Evolutionary conservation across 345 rosid species (phyloP).

Genomic region (Camelina hispida): DNA sequence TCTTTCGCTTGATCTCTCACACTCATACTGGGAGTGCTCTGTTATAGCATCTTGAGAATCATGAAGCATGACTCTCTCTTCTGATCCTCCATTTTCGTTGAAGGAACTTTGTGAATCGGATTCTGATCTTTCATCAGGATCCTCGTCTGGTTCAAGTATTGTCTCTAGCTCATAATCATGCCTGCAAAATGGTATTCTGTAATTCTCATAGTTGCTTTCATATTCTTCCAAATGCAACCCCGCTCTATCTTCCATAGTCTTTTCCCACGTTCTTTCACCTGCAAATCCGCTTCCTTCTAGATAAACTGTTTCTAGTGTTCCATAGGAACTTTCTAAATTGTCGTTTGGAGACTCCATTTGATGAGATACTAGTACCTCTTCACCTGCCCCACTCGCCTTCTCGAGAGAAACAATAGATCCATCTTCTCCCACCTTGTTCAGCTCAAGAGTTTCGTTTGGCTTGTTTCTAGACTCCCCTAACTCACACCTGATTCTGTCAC

Average conservation of each 20-base stretch:
- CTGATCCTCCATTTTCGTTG: constrained; percentile 19
- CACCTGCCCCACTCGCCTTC: constrained; percentile 22
- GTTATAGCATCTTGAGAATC: constrained; percentile 13
- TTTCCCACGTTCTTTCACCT: constrained; percentile 37
- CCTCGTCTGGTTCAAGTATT: constrained; percentile 25
- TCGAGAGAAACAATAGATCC: constrained; percentile 3
- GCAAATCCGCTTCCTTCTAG: constrained; percentile 22
- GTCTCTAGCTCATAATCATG: constrained; percentile 23
- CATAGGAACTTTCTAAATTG: constrained; percentile 6
- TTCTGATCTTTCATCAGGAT: constrained; percentile 14
- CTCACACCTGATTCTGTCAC: constrained; percentile 17
- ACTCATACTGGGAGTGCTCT: constrained; percentile 26
- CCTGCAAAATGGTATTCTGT: constrained; percentile 8
- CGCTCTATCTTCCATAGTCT: constrained; percentile 44
- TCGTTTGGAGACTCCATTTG: constrained; percentile 4
- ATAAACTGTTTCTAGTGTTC: constrained; percentile 31
- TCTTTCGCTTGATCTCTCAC: constrained; percentile 24
- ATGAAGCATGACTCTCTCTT: constrained; percentile 2
- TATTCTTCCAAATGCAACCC: constrained; percentile 45
- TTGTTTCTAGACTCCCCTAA: constrained; percentile 16
- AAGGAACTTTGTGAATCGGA: constrained; percentile 26
- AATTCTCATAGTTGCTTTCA: constrained; percentile 36
- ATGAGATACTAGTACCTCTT: constrained; percentile 22
- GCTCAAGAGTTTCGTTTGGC: constrained; percentile 27
- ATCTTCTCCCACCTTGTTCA: constrained; percentile 17